Conservation (phyloP, 1,139 yeast genomes). For the Yamadazyma kanchanaburiensis region DNA sequence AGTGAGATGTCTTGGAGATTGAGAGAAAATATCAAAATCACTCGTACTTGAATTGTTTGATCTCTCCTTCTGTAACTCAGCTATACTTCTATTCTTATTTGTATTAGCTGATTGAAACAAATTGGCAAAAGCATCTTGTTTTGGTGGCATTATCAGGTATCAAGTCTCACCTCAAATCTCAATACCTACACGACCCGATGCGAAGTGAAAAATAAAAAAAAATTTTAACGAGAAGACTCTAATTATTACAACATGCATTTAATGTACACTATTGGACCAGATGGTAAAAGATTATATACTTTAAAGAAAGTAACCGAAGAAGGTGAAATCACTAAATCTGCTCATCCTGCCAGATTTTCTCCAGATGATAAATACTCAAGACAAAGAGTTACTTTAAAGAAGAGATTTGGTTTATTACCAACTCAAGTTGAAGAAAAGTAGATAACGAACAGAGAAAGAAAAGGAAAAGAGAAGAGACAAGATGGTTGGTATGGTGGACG, state of each 20-base stretch:
- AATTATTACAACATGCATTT: conserved; percentile 72
- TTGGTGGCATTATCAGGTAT: conserved; percentile 32
- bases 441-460: not conserved
- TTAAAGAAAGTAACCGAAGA: conserved; percentile 73
- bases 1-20: not conserved
- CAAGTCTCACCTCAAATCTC: too few species aligned
- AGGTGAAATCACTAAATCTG: conserved; percentile 97
- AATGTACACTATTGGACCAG: conserved; percentile 94
- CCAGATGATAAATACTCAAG: conserved; percentile 99
- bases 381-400: conserved; percentile 97
- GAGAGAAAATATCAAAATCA: not conserved
- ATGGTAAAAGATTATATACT: conserved; percentile 95
- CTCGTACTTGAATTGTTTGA: not conserved
- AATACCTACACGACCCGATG: conserved; percentile 1
- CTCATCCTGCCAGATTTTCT: conserved; percentile 99
- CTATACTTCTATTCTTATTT: conserved; percentile 10
- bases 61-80: conserved; percentile 11
- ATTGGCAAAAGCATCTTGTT: conserved; percentile 49
- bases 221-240: conserved; percentile 7
- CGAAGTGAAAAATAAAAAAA: conserved; percentile 3
- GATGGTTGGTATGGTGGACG: too few species aligned
- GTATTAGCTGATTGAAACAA: conserved; percentile 36
- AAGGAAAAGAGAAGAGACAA: too few species aligned
- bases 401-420: conserved; percentile 87
- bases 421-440: conserved; percentile 45